Percentiles rank a stretch among this genome's conserved stretches.
phyloP scores from a whole-genome alignment of 768 basidiomycete genomes.

The Phaffia australis region DNA sequence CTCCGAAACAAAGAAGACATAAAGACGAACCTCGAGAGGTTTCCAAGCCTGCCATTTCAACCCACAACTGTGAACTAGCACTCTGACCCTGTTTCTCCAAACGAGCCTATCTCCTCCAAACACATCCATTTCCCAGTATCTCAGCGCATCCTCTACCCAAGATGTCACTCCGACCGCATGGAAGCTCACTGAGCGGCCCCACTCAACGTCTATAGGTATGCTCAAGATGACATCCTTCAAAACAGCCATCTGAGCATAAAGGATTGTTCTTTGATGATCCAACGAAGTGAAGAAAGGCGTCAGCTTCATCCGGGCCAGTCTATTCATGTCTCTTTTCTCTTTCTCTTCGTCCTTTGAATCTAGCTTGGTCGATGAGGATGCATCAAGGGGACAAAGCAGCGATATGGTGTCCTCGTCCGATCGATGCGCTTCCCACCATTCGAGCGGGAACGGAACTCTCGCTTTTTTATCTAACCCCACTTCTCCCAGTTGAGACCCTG shows the following conservation, averaged over 20 bases:
- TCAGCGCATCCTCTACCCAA: conserved; percentile 55
- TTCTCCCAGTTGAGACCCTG: conserved; percentile 77
- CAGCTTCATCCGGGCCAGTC: conserved; percentile 34
- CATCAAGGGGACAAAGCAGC: no score
- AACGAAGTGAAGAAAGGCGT: conserved; percentile 71
- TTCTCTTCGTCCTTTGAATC: no score
- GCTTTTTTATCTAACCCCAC: conserved; percentile 61
- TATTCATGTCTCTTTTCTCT: no score
- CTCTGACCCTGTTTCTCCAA: conserved; percentile 55
- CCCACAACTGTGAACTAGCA: conserved; percentile 86
- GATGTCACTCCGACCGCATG: conserved; percentile 63
- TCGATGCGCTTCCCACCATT: no score
- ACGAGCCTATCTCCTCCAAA: conserved; percentile 26
- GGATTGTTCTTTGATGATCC: conserved; percentile 65
- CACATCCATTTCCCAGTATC: conserved; percentile 47
- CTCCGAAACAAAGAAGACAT: neutral
- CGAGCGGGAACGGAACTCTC: conserved; percentile 9
- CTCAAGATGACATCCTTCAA: conserved; percentile 44
- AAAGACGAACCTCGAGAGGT: conserved; percentile 55
- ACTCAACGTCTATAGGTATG: conserved; percentile 37
- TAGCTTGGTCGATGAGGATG: no score
- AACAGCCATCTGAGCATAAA: conserved; percentile 73
- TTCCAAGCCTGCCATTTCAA: conserved; percentile 65
- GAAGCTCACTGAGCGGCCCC: conserved; percentile 51
- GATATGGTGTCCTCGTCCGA: no score